Conservation (phyloP, 2,329 filamentous ascomycete genomes). For the Xylariales sp. region DNA sequence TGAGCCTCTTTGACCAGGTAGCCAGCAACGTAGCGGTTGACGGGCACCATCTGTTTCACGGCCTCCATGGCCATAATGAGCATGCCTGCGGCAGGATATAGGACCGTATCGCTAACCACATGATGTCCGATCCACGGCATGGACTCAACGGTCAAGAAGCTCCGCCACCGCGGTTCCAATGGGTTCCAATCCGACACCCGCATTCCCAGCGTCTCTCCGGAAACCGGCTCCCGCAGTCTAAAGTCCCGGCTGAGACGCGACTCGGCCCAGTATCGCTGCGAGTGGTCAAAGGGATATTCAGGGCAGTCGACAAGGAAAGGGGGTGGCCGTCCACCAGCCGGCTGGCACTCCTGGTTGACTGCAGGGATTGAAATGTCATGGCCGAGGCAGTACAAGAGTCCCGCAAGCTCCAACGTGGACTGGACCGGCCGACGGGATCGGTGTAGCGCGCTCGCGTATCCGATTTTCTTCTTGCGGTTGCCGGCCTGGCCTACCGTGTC, state of each 20-base stretch:
- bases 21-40: slow-evolving; percentile 16
- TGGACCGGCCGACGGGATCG: background rate
- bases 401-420: background rate
- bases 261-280: slow-evolving; percentile 30
- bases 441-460: background rate
- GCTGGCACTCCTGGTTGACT: no score
- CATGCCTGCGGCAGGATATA: slow-evolving; percentile 34
- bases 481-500: background rate
- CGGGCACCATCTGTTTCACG: slow-evolving; percentile 20
- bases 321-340: no score
- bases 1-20: slow-evolving; percentile 25
- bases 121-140: slow-evolving; percentile 44
- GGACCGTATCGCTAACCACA: slow-evolving; percentile 27
- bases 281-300: slow-evolving; percentile 33
- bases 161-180: slow-evolving; percentile 36
- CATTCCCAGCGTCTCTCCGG: slow-evolving; percentile 25
- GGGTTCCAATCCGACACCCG: slow-evolving; percentile 22
- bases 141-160: slow-evolving; percentile 34
- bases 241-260: slow-evolving; percentile 19
- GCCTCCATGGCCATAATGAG: slow-evolving; percentile 35
- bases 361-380: no score
- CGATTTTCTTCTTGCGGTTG: background rate
- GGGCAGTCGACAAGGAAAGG: slow-evolving; percentile 26
- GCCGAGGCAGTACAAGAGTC: slow-evolving; percentile 10
- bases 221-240: slow-evolving; percentile 22